Evolutionary conservation across 2,329 filamentous ascomycete genomes (phyloP).

Genomic region (Xylaria sp.): DNA sequence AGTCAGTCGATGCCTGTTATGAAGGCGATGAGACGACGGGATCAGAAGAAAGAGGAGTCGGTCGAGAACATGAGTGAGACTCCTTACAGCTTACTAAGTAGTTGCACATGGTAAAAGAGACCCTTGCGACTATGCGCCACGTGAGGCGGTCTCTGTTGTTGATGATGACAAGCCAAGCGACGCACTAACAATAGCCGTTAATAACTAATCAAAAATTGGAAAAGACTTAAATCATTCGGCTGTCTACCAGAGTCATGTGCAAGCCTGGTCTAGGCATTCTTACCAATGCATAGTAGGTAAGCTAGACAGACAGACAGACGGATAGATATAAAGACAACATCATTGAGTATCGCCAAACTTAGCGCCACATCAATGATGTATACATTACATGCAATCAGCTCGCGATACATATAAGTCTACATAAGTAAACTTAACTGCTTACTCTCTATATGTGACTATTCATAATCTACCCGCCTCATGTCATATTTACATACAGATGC

Average conservation of each 20-base stretch:
- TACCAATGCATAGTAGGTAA: not conserved
- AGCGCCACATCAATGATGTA: too few relatives aligned
- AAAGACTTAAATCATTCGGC: not conserved
- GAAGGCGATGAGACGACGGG: not conserved
- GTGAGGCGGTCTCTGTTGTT: conserved; percentile 3
- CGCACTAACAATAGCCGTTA: not conserved
- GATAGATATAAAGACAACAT: too few relatives aligned
- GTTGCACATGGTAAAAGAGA: not conserved
- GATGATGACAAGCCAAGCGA: not conserved
- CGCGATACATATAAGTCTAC: too few relatives aligned
- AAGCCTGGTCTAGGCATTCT: not conserved
- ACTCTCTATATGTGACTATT: too few relatives aligned
- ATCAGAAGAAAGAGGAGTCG: not conserved
- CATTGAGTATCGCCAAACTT: too few relatives aligned
- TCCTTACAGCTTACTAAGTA: not conserved
- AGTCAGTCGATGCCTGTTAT: not conserved
- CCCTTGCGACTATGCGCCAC: conserved; percentile 2
- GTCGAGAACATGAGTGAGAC: not conserved
- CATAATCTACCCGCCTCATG: too few relatives aligned
- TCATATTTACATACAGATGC: not conserved
- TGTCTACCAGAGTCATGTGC: not conserved
- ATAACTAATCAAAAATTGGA: not conserved
- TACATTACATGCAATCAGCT: not conserved
- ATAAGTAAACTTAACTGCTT: too few relatives aligned
- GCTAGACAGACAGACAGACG: too few relatives aligned